Evolutionary conservation across 345 rosid species (phyloP).

Genomic region (Streptanthus diversifolius): DNA sequence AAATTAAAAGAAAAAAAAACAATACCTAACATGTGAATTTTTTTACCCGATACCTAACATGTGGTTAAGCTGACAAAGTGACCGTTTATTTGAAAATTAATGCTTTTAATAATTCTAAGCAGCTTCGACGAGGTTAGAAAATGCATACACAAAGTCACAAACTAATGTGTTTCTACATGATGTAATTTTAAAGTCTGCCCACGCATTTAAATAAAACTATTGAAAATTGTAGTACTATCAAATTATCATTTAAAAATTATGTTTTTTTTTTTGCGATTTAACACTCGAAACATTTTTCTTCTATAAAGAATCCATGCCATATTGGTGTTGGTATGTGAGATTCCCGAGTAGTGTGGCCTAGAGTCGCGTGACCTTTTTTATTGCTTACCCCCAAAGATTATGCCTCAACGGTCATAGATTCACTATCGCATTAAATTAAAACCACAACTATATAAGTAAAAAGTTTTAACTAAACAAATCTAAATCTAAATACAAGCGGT

Average conservation of each 20-base stretch:
- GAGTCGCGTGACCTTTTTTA: slow-evolving; percentile 38
- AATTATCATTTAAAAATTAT: neutral
- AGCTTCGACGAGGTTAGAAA: slow-evolving; percentile 23
- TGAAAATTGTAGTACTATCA: neutral
- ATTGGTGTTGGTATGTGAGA: slow-evolving; percentile 34
- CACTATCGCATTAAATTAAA: slow-evolving; percentile 23
- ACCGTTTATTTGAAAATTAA: slow-evolving; percentile 31
- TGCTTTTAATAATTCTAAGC: slow-evolving; percentile 8
- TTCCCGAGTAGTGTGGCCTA: slow-evolving; percentile 34
- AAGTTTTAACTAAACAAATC: neutral
- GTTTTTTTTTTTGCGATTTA: slow-evolving; percentile 17
- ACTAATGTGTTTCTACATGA: slow-evolving; percentile 1
- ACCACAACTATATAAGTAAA: slow-evolving; percentile 7
- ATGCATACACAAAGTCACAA: neutral
- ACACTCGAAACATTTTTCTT: slow-evolving; percentile 1
- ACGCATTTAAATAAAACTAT: neutral
- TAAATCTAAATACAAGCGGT: slow-evolving; percentile 14
- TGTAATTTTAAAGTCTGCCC: neutral
- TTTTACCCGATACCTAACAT: slow-evolving; percentile 16
- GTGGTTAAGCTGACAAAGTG: slow-evolving; percentile 37
- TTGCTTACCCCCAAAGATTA: slow-evolving; percentile 32
- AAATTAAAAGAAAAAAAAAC: neutral
- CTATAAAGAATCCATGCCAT: slow-evolving; percentile 21
- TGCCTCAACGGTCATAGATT: slow-evolving; percentile 34
- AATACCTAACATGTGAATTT: slow-evolving; percentile 16